These are phyloP conservation scores for Serpula lacrymans DNA, from an alignment of 768 basidiomycete species.

Conservation along the genomic window DNA sequence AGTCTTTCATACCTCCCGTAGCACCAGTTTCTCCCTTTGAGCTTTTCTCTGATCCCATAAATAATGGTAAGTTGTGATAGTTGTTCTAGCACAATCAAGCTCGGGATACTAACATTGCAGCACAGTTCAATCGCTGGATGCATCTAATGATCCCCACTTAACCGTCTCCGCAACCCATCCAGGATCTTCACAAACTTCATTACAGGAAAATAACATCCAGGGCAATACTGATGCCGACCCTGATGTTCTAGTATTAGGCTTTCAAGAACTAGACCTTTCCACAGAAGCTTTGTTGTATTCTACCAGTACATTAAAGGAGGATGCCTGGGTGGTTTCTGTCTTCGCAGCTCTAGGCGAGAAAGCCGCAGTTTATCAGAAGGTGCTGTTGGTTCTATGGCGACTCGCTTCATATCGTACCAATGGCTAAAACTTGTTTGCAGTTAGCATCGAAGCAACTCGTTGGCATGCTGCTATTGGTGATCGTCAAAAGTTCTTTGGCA, in stretches of 20 bases:
- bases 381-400: slow-evolving; percentile 15
- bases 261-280: slow-evolving; percentile 80
- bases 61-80: slow-evolving; percentile 16
- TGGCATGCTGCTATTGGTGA: slow-evolving; percentile 72
- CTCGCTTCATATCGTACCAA: neutral
- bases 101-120: neutral
- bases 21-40: slow-evolving; percentile 34
- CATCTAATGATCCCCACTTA: slow-evolving; percentile 5
- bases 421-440: slow-evolving; percentile 31
- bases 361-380: slow-evolving; percentile 63
- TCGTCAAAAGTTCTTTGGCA: slow-evolving; percentile 54
- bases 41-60: slow-evolving; percentile 15
- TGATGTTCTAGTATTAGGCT: slow-evolving; percentile 71
- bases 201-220: no score
- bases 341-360: slow-evolving; percentile 72
- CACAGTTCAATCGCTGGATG: neutral
- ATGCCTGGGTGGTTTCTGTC: slow-evolving; percentile 65
- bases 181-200: neutral
- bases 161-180: neutral
- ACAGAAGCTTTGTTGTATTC: slow-evolving; percentile 76
- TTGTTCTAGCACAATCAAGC: neutral
- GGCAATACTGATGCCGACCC: slow-evolving; percentile 42
- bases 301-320: slow-evolving; percentile 58
- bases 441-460: slow-evolving; percentile 76
- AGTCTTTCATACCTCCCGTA: slow-evolving; percentile 31